phyloP scores from a whole-genome alignment of 345 rosid species.

The Rhizophora mangle region DNA sequence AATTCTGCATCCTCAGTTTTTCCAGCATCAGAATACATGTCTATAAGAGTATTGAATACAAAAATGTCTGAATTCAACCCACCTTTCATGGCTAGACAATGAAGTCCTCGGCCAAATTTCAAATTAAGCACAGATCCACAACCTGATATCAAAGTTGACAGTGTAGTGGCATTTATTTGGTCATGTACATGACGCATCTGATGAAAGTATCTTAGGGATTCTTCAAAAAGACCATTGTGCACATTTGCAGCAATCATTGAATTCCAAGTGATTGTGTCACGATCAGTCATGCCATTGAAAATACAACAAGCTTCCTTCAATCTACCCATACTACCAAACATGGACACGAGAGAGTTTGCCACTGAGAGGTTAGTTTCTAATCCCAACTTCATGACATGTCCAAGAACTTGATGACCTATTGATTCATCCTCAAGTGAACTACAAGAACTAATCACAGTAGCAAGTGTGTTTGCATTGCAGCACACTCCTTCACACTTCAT shows the following conservation, averaged over 20 bases:
- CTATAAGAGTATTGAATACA: constrained; percentile 60
- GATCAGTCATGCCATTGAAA: constrained; percentile 52
- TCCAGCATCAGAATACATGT: constrained; percentile 69
- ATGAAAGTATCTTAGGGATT: constrained; percentile 44
- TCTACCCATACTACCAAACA: constrained; percentile 60
- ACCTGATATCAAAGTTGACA: constrained; percentile 59
- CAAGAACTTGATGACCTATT: constrained; percentile 60
- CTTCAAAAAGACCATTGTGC: constrained; percentile 47
- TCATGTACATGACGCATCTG: constrained; percentile 50
- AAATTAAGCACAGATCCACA: constrained; percentile 54
- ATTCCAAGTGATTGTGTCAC: constrained; percentile 83
- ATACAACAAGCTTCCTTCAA: constrained; percentile 44
- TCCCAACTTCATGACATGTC: constrained; percentile 56
- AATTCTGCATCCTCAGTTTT: constrained; percentile 52
- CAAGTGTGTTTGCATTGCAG: constrained; percentile 62
- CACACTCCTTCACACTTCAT: constrained; percentile 57
- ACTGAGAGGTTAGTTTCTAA: constrained; percentile 56
- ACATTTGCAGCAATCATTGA: constrained; percentile 55
- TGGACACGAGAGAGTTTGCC: constrained; percentile 61
- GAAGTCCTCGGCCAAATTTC: constrained; percentile 74
- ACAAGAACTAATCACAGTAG: constrained; percentile 63
- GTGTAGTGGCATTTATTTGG: constrained; percentile 58
- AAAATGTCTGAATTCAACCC: constrained; percentile 52
- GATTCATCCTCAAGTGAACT: constrained; percentile 46
- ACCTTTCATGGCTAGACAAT: constrained; percentile 53